Evolutionary conservation across 2,329 filamentous ascomycete species (phyloP).

Genomic region (Daldinia eschscholtzii): DNA sequence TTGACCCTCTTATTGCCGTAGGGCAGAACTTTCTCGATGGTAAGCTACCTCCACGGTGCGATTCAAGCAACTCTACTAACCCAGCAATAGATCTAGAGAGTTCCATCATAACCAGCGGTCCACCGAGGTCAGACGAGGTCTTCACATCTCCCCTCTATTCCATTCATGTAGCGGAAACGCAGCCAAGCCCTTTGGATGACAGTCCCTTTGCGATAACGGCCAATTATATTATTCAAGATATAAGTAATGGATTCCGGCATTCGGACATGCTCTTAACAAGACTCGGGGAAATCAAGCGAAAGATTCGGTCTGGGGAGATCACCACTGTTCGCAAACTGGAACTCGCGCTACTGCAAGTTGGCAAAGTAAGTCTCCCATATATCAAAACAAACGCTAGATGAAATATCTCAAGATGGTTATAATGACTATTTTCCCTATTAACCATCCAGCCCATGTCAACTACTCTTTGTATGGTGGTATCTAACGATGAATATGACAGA

Average conservation of each 20-base stretch:
- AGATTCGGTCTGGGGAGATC: constrained; percentile 55
- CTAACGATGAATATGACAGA: constrained; percentile 52
- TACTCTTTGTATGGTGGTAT: constrained; percentile 18
- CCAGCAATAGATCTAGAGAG: constrained; percentile 61
- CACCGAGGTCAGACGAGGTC: constrained; percentile 48
- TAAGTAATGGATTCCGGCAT: constrained; percentile 54
- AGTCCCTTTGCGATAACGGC: constrained; percentile 55
- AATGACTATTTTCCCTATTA: not conserved
- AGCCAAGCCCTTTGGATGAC: constrained; percentile 46
- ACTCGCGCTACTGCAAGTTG: constrained; percentile 64
- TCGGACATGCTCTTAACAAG: constrained; percentile 51
- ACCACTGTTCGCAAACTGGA: constrained; percentile 62
- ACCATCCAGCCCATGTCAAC: not conserved
- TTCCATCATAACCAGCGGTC: constrained; percentile 55
- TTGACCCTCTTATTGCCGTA: constrained; percentile 58
- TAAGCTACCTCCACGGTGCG: constrained; percentile 49
- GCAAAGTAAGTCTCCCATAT: constrained; percentile 58
- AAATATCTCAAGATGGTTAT: not conserved
- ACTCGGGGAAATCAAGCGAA: constrained; percentile 55
- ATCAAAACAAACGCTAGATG: not conserved
- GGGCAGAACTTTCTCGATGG: constrained; percentile 66
- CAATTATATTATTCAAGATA: constrained; percentile 54
- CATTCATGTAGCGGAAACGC: constrained; percentile 56
- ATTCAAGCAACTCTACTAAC: constrained; percentile 26
- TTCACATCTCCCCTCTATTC: constrained; percentile 58